Percentiles rank a stretch among this genome's conserved stretches.
Conservation (phyloP, 495 filamentous ascomycete species). For the Aspergillus mulundensis region DNA sequence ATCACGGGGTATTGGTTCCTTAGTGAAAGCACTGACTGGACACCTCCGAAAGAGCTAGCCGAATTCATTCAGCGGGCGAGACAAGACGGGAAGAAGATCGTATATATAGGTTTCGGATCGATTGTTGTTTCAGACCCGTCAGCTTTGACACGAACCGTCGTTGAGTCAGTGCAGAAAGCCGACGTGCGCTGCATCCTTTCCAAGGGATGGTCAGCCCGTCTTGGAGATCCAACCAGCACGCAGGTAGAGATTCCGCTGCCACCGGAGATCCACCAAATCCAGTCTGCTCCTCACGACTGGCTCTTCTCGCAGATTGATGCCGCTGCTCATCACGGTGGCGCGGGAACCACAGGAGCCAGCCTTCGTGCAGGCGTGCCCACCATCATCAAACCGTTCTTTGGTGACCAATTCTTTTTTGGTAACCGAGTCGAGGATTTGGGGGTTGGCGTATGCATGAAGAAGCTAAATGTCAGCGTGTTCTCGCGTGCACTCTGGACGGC, state of each 20-base stretch:
- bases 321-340: constrained; percentile 89
- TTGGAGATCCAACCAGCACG: constrained; percentile 55
- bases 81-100: constrained; percentile 79
- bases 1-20: constrained; percentile 98
- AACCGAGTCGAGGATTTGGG: constrained; percentile 85
- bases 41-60: constrained; percentile 67
- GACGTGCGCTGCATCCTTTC: constrained; percentile 93
- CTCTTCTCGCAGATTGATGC: constrained; percentile 92
- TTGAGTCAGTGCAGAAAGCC: constrained; percentile 86
- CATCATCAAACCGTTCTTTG: constrained; percentile 95
- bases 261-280: constrained; percentile 77
- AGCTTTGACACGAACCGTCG: constrained; percentile 81
- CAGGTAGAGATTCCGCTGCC: constrained; percentile 71
- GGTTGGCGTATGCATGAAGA: constrained; percentile 85
- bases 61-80: constrained; percentile 80
- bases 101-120: constrained; percentile 96
- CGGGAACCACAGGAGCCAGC: constrained; percentile 93
- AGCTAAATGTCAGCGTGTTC: constrained; percentile 78
- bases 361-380: constrained; percentile 89
- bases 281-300: constrained; percentile 94
- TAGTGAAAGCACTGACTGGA: constrained; percentile 73
- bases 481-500: constrained; percentile 87
- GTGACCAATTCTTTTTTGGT: constrained; percentile 96
- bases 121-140: constrained; percentile 90
- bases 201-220: constrained; percentile 98